Base-by-base conservation (phyloP, 768 basidiomycete species). In the Mycena kentingensis region DNA sequence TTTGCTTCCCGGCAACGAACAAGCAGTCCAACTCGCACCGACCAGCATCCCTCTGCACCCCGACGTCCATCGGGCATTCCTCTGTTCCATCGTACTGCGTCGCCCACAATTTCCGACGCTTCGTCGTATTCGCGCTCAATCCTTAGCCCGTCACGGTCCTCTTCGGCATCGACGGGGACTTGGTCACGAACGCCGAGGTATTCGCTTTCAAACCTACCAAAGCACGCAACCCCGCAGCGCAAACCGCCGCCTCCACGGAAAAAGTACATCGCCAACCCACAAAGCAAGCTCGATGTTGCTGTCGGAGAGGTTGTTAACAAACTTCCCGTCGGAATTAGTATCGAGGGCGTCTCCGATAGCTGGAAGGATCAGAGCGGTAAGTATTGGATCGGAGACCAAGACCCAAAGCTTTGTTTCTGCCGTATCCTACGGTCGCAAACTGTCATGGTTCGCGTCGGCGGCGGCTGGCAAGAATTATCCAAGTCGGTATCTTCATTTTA, bases 381-480 rank as follows among this genome's bases (percentile, higher is more conserved):
- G 64, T 94, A 95, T 64, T 96, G 92, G 93, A 97, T 96, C 60
- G 95, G 95, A 13, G 87, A 92, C 59, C 84, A 91, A 60, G 91
- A 95, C 46, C 83, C 92, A 5, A 93, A 85, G 67, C 74, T 96
- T 27, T 95, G 92, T 68, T 96, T 93, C 68, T 93, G 93, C 67
- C 82, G 94, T 24, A 96, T 96, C 39, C 72, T 96, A 24, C 84
- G 93, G 11, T 93, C 89, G 1, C 89, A 93, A 62, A 93, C 90
- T 0, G 93, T 96, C 57, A 97, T 97, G 94, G 94, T 98, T 37
- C 83, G 94, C 53, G 92, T 97, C 13, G 94, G 94, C 24, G 95
- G 95, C 29, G 95, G 95, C 16, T 98, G 94, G 94, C 75, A 83
- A 49, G 93, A 96, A 67, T 71, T 98, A 46, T 92, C 91, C 18